Percentiles rank a stretch among this genome's conserved stretches.
These are phyloP conservation scores for Hemileccinum impolitum DNA, from an alignment of 768 basidiomycete genomes.

Conservation along the genomic window DNA sequence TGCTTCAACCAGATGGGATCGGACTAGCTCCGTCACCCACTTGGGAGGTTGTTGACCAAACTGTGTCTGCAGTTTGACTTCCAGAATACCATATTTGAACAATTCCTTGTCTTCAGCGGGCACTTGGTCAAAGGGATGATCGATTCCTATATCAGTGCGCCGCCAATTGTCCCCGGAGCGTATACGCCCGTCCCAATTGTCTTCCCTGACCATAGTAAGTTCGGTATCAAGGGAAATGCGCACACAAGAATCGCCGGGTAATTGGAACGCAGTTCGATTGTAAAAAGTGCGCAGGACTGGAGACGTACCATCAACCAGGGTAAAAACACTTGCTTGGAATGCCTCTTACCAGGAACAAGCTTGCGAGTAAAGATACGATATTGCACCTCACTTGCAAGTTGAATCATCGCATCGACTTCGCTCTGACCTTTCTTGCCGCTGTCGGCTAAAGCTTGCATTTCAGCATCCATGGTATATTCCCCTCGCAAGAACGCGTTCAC, in stretches of 20 bases:
- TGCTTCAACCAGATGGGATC: constrained; percentile 92
- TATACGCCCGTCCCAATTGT: constrained; percentile 84
- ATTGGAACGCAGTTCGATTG: constrained; percentile 97
- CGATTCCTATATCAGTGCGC: constrained; percentile 88
- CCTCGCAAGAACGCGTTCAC: constrained; percentile 90
- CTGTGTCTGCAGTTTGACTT: constrained; percentile 97
- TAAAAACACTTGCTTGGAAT: neutral
- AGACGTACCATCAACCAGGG: neutral
- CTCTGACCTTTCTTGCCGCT: constrained; percentile 91
- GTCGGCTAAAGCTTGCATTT: constrained; percentile 80
- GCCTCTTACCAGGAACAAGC: constrained; percentile 68
- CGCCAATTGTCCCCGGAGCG: constrained; percentile 93
- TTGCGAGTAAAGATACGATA: constrained; percentile 82
- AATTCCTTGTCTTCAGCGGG: constrained; percentile 78
- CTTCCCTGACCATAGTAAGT: constrained; percentile 90
- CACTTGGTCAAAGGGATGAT: constrained; percentile 83
- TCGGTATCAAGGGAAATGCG: constrained; percentile 98
- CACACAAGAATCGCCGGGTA: constrained; percentile 97
- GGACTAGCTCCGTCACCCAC: constrained; percentile 96
- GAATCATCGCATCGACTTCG: constrained; percentile 92
- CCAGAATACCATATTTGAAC: constrained; percentile 96
- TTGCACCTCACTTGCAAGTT: constrained; percentile 96
- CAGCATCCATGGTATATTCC: constrained; percentile 89
- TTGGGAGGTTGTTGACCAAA: constrained; percentile 91
- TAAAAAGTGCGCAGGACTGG: constrained; percentile 96